Conservation (phyloP, 306 rosid genomes). For the Casuarina cunninghamiana region DNA sequence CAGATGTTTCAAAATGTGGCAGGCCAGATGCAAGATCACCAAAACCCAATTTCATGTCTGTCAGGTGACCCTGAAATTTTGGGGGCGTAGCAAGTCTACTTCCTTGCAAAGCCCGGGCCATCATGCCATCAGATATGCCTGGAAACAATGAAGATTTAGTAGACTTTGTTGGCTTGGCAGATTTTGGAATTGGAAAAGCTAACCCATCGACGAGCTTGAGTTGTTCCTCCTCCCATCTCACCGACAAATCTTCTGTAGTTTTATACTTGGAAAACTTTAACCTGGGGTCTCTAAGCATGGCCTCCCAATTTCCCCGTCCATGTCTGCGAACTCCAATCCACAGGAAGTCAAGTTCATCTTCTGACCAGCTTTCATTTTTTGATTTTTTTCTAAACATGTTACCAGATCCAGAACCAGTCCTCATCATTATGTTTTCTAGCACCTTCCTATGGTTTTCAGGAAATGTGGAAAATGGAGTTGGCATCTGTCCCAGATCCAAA, state of each 20-base stretch:
- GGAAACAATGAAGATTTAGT: constrained; percentile 69
- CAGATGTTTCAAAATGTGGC: constrained; percentile 59
- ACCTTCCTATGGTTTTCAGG: constrained; percentile 96
- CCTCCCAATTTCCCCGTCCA: constrained; percentile 95
- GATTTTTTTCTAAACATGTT: constrained; percentile 57
- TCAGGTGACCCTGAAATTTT: constrained; percentile 82
- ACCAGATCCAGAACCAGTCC: constrained; percentile 74
- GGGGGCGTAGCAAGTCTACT: constrained; percentile 76
- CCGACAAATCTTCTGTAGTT: constrained; percentile 69
- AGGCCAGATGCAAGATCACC: constrained; percentile 60
- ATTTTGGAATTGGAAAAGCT: constrained; percentile 53
- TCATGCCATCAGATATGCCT: constrained; percentile 90
- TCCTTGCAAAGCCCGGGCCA: constrained; percentile 94
- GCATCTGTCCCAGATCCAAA: constrained; percentile 81
- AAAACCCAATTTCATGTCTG: constrained; percentile 93
- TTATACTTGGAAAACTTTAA: constrained; percentile 78
- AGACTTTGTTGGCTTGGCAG: constrained; percentile 56
- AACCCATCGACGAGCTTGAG: constrained; percentile 79
- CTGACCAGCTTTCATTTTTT: constrained; percentile 84
- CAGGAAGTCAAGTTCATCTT: constrained; percentile 96
- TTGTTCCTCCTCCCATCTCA: constrained; percentile 97
- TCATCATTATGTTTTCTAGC: constrained; percentile 98
- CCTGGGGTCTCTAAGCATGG: constrained; percentile 83
- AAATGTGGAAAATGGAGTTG: constrained; percentile 59
- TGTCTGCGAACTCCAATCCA: constrained; percentile 99